A percentile compares a stretch with the other conserved stretches of the same genome.
These are phyloP conservation scores for Magnusiomyces fungicola DNA, from an alignment of 1,139 yeast genomes.

Conservation along the genomic window DNA sequence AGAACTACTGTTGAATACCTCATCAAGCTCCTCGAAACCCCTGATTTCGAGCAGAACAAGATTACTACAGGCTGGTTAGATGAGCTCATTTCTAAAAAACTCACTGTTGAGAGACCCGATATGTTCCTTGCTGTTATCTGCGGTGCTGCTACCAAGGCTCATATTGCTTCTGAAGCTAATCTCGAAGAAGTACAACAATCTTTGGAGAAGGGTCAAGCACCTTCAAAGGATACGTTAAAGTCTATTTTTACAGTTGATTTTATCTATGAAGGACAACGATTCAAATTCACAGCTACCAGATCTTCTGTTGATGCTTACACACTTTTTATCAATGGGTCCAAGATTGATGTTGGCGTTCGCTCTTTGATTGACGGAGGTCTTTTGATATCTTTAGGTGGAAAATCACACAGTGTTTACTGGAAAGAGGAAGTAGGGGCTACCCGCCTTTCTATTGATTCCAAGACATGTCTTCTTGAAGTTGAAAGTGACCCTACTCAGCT, in stretches of 20 bases:
- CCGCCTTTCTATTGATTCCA: conserved; percentile 90
- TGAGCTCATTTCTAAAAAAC: conserved; percentile 83
- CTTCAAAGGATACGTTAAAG: conserved; percentile 67
- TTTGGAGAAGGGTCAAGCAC: conserved; percentile 93
- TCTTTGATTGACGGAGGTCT: conserved; percentile 91
- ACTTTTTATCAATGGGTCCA: conserved; percentile 86
- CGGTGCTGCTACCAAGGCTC: conserved; percentile 96
- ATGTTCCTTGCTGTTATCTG: conserved; percentile 83
- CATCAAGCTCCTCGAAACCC: conserved; percentile 89
- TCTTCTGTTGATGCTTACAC: conserved; percentile 81
- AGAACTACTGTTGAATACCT: conserved; percentile 96
- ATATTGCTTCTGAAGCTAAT: conserved; percentile 67
- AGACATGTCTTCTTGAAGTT: conserved; percentile 85
- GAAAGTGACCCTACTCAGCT: conserved; percentile 98
- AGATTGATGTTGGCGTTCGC: conserved; percentile 80
- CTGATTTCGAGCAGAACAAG: conserved; percentile 91
- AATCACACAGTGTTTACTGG: conserved; percentile 93
- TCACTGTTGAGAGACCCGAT: conserved; percentile 97
- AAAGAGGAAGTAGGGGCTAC: conserved; percentile 96
- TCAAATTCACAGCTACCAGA: conserved; percentile 91
- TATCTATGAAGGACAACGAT: conserved; percentile 88
- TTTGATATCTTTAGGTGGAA: conserved; percentile 80
- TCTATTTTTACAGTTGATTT: conserved; percentile 90
- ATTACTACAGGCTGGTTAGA: conserved; percentile 99
- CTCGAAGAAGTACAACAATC: conserved; percentile 60